A percentile compares a stretch with the other conserved stretches of the same genome.
Evolutionary conservation across 108 stramenopile genomes (phyloP).

Genomic region (Asterionellopsis glacialis): DNA sequence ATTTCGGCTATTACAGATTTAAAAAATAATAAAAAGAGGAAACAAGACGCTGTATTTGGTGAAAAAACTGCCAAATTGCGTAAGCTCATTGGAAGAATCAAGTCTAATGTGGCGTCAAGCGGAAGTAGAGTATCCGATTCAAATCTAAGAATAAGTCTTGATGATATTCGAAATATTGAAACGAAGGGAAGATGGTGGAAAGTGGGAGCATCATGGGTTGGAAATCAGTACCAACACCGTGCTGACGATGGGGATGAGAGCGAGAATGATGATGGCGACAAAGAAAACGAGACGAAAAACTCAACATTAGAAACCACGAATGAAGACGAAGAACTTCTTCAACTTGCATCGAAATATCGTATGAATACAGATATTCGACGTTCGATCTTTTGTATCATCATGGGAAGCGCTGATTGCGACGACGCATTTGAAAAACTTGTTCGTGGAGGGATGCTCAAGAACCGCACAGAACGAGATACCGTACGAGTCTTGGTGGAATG

Average conservation of each 20-base stretch:
- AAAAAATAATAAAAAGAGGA: constrained; percentile 89
- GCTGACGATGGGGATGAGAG: constrained; percentile 25
- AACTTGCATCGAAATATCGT: constrained; percentile 81
- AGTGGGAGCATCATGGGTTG: constrained; percentile 91
- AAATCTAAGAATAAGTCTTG: constrained; percentile 66
- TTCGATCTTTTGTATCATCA: constrained; percentile 91
- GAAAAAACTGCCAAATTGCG: constrained; percentile 70
- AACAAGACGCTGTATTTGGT: constrained; percentile 56
- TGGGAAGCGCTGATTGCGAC: constrained; percentile 87
- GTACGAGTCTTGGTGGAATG: constrained; percentile 92
- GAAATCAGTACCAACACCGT: constrained; percentile 60
- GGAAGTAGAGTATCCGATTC: constrained; percentile 40
- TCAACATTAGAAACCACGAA: neutral
- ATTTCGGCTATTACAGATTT: constrained; percentile 86
- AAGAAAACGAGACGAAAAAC: neutral
- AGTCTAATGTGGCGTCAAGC: constrained; percentile 43
- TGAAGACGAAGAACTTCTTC: constrained; percentile 53
- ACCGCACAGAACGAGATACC: constrained; percentile 83
- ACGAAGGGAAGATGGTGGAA: constrained; percentile 93
- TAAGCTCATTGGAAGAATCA: constrained; percentile 80
- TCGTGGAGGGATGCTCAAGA: constrained; percentile 77
- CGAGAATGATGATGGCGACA: constrained; percentile 11
- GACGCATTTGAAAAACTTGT: constrained; percentile 94
- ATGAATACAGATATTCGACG: constrained; percentile 93
- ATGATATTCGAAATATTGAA: constrained; percentile 77